These are phyloP conservation scores for Aspergillus pseudoviridinutans DNA, from an alignment of 2,329 filamentous ascomycete genomes.

Conservation along the genomic window DNA sequence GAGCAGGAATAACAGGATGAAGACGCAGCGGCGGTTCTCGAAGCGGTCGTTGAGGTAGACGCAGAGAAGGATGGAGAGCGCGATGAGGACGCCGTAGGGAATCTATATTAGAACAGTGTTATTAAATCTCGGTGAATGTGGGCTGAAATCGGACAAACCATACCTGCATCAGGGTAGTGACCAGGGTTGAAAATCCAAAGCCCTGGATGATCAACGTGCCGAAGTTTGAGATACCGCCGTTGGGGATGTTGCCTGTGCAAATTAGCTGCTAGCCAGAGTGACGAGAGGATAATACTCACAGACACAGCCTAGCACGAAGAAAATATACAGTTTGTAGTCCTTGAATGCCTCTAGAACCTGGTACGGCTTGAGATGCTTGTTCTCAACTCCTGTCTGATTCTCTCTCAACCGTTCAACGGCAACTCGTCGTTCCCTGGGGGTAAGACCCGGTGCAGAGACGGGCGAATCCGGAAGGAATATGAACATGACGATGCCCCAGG, in stretches of 20 bases:
- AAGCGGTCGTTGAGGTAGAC: slow-evolving; percentile 48
- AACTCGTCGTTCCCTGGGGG: slow-evolving; percentile 49
- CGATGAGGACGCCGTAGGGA: slow-evolving; percentile 48
- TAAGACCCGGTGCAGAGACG: slow-evolving; percentile 51
- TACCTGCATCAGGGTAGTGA: slow-evolving; percentile 52
- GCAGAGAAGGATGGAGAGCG: slow-evolving; percentile 48
- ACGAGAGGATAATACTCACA: slow-evolving; percentile 20
- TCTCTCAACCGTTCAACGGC: slow-evolving; percentile 53
- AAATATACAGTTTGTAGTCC: slow-evolving; percentile 58
- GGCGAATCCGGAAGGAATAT: slow-evolving; percentile 57
- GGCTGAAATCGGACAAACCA: background rate
- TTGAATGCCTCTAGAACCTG: slow-evolving; percentile 55
- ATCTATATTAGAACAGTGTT: slow-evolving; percentile 27
- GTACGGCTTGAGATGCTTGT: slow-evolving; percentile 51
- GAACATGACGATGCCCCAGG: slow-evolving; percentile 58
- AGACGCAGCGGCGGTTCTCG: slow-evolving; percentile 48
- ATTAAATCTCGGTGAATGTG: background rate
- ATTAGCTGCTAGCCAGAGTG: background rate
- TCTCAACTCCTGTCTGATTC: slow-evolving; percentile 59
- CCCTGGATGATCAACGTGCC: slow-evolving; percentile 57
- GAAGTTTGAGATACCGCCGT: slow-evolving; percentile 58
- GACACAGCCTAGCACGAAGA: slow-evolving; percentile 50
- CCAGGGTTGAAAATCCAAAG: slow-evolving; percentile 53
- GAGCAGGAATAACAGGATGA: slow-evolving; percentile 54
- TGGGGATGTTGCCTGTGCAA: slow-evolving; percentile 45